These are phyloP conservation scores for Hevea brasiliensis DNA, from an alignment of 345 rosid genomes.

Conservation along the genomic window DNA sequence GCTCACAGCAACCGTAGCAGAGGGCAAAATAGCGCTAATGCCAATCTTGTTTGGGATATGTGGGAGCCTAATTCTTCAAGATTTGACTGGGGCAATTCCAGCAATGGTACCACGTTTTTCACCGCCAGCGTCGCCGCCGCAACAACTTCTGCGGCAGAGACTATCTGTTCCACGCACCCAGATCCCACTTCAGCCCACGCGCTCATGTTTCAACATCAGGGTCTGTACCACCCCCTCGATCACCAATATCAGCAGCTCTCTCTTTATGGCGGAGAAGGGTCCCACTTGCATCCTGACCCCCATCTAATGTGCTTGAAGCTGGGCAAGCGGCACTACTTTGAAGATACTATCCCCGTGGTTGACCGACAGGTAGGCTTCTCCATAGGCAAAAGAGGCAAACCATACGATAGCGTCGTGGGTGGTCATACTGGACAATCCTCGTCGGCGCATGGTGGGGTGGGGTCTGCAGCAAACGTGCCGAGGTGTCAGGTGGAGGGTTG, in stretches of 20 bases:
- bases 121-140: not conserved
- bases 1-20: constrained; percentile 10
- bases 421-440: constrained; percentile 14
- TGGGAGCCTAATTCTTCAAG: constrained; percentile 30
- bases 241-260: constrained; percentile 22
- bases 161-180: constrained; percentile 1
- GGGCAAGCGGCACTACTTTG: constrained; percentile 58
- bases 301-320: constrained; percentile 54
- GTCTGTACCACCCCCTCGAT: constrained; percentile 3
- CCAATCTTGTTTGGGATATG: constrained; percentile 24
- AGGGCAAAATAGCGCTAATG: constrained; percentile 4
- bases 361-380: constrained; percentile 19
- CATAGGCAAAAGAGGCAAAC: constrained; percentile 38
- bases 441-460: constrained; percentile 14
- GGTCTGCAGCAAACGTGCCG: constrained; percentile 31
- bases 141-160: constrained; percentile 2
- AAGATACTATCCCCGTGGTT: constrained; percentile 23
- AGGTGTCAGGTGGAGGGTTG: constrained; percentile 86
- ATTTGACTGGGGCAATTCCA: constrained; percentile 23
- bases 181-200: constrained; percentile 14
- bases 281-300: constrained; percentile 44
- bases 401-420: constrained; percentile 16
- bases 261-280: constrained; percentile 33
- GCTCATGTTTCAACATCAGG: constrained; percentile 23
- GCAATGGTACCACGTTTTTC: not conserved